Base-by-base conservation (phyloP, 805 yeast genomes). In the Candida alai region DNA sequence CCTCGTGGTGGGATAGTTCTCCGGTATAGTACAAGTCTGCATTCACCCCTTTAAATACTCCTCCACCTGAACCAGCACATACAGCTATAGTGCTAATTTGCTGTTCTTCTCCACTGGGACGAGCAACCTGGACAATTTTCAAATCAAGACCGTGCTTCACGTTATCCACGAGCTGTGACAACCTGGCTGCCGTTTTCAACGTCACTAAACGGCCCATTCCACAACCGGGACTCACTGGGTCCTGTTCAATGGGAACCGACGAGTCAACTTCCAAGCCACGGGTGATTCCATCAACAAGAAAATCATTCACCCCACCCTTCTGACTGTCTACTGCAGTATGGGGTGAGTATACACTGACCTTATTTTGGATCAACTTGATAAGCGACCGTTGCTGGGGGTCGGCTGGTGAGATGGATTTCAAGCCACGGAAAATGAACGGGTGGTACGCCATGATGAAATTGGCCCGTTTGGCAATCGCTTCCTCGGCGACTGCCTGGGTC, bases 301-400 rank as follows among this genome's bases (percentile, higher is more conserved):
- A 93, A 54, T 88, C 97, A 47, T 93, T 93, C 42, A 93, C 96
- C 15, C 98, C 98, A n/a, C 82, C 84, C 9, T 60, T 58, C 7
- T 93, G 93, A 16, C 97, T 90, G 59, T 93, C 98, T 3, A 93
- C 84, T 0, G 97, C 88, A 1, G 98, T 90, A 53, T 93, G 99
- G 17, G 99, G 98, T 36, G 82, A 82, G 56, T 93, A 93, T 2
- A 93, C 98, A 31, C 88, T 76, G 37, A 93, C 74, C n/a, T 85
- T 84, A 39, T 78, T 71, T 44, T 78, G 80, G 34, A 87, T 80
- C 48, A 93, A 68, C 35, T 73, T 72, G 24, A 90, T 56, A 35
- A 90, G 65, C 5, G 95, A 84, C 15, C 60, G 60, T 51, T 93
- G 97, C 55, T 93, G 97, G 0, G 96, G 81, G 47, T 87, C 83